Base-by-base conservation (phyloP, 768 basidiomycete species). In the Cystofilobasidium ferigula region DNA sequence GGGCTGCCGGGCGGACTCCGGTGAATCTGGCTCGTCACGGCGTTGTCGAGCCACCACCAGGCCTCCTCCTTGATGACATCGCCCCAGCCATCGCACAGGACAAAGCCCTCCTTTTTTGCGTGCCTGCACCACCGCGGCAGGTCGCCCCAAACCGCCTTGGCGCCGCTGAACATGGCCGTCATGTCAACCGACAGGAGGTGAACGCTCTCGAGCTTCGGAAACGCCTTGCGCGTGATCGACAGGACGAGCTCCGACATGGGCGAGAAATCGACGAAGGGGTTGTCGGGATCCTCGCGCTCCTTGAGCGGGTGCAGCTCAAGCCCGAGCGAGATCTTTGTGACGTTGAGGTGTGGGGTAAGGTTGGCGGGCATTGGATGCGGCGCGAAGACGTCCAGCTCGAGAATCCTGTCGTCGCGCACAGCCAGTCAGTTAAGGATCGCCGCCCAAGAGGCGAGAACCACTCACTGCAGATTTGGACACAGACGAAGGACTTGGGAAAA, bases 361-460 rank as follows among this genome's bases (percentile, higher is more conserved):
- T n/a, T 2, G 10, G 9, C 1, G 3, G 63, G 63, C 12, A 64
- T 12, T 8, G 63, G 63, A 20, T 47, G 45, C 24, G 63, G 45
- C 28, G 38, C 42, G 56, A 58, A 64, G 26, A 64, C 48, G 57
- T 64, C 63, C 24, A 64, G 63, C 40, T 64, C 63, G 24, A 64
- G 63, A 34, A 48, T 24, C 7, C 63, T 64, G 56, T 51, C 14
- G 20, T 18, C 24, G 13, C 12, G 22, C 18, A 9, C 30, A 42
- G n/a, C 7, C 24, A 22, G 32, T 30, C 1, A 14, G 38, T 56
- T 35, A 40, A 28, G 16, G 36, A 1, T 24, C 1, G 26, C 9
- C 14, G 30, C 28, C 24, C 30, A 20, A 57, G 26, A 26, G 30
- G 30, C 20, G 4, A 16, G 16, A 57, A 28, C 22, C 14, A 35